Evolutionary conservation across 345 rosid species (phyloP).

Genomic region (Brassica juncea): DNA sequence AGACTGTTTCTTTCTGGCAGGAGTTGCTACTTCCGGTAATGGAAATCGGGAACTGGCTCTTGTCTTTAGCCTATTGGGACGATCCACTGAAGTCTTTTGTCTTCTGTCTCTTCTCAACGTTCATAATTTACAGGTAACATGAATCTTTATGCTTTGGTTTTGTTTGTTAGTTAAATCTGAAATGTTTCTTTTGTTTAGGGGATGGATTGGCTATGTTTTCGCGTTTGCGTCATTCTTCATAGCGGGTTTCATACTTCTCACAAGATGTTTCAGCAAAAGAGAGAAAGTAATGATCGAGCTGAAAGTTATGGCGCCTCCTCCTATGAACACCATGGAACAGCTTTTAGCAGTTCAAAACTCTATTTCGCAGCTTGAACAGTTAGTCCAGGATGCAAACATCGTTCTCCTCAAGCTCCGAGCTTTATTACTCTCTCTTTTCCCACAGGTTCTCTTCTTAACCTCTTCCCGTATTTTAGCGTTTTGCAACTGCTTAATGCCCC

Average conservation of each 20-base stretch:
- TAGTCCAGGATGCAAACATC: slow-evolving; percentile 78
- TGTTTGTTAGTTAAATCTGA: not conserved
- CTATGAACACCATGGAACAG: slow-evolving; percentile 90
- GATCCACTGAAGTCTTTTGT: slow-evolving; percentile 64
- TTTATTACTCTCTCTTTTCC: slow-evolving; percentile 65
- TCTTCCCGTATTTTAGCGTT: not conserved
- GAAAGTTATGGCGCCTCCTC: slow-evolving; percentile 74
- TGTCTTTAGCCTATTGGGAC: slow-evolving; percentile 70
- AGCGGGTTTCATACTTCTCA: slow-evolving; percentile 63
- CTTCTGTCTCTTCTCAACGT: slow-evolving; percentile 66
- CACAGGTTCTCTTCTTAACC: slow-evolving; percentile 53
- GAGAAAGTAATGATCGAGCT: slow-evolving; percentile 60
- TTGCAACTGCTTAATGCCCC: not conserved
- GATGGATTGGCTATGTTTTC: slow-evolving; percentile 65
- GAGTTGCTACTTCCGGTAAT: slow-evolving; percentile 71
- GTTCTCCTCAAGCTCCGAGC: slow-evolving; percentile 88
- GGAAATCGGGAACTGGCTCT: slow-evolving; percentile 66
- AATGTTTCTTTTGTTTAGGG: slow-evolving; percentile 46
- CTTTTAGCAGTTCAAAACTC: slow-evolving; percentile 91
- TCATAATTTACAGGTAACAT: slow-evolving; percentile 66
- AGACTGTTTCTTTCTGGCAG: slow-evolving; percentile 42
- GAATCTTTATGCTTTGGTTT: not conserved
- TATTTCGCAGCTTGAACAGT: slow-evolving; percentile 65
- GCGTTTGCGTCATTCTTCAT: slow-evolving; percentile 51
- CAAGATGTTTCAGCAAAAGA: slow-evolving; percentile 46